Evolutionary conservation across 306 rosid genomes (phyloP).

Genomic region (Prunus mira): DNA sequence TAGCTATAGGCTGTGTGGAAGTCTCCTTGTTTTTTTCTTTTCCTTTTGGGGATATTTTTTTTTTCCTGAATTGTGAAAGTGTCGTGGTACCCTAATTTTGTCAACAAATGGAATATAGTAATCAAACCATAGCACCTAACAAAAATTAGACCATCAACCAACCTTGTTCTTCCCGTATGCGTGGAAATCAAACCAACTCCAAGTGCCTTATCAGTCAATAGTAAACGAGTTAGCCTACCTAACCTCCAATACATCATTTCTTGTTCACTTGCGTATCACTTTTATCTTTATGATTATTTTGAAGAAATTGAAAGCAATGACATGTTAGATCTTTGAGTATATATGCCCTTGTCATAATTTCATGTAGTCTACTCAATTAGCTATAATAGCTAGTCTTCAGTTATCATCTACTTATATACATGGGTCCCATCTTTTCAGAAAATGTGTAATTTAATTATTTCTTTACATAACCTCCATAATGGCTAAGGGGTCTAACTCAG

Average conservation of each 20-base stretch:
- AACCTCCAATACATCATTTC: background rate
- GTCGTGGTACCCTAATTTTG: too few species aligned
- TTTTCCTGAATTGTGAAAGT: too few species aligned
- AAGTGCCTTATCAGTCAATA: background rate
- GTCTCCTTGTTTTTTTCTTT: too few species aligned
- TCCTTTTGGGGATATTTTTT: too few species aligned
- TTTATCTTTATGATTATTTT: slow-evolving; percentile 3
- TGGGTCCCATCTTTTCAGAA: background rate
- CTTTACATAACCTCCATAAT: background rate
- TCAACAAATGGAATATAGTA: background rate
- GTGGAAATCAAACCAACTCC: slow-evolving; percentile 16
- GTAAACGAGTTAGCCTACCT: slow-evolving; percentile 14
- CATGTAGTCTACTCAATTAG: background rate
- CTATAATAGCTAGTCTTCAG: background rate
- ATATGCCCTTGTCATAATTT: background rate
- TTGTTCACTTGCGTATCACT: background rate
- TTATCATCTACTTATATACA: background rate
- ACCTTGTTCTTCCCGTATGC: background rate
- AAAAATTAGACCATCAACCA: slow-evolving; percentile 9
- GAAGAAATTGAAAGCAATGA: slow-evolving; percentile 12
- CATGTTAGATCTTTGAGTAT: slow-evolving; percentile 8
- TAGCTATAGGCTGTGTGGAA: too few species aligned
- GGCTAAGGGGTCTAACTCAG: too few species aligned
- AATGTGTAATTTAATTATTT: background rate
- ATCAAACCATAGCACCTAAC: background rate